Base-by-base conservation (phyloP, 2,329 filamentous ascomycete genomes). In the Mycosphaerelloides madeirae region DNA sequence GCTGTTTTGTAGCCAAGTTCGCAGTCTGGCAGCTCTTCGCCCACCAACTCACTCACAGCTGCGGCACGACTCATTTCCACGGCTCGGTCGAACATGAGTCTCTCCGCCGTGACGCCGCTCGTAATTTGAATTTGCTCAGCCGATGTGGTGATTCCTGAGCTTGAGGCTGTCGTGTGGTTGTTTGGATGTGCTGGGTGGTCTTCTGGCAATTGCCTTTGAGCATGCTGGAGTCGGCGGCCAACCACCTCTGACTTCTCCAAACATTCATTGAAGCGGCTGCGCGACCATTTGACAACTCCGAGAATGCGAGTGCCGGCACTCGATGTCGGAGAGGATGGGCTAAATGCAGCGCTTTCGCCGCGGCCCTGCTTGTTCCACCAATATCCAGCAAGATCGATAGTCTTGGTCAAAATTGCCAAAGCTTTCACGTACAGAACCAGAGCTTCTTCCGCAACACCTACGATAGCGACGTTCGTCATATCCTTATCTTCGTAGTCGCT, bases 381-480 rank as follows among this genome's bases (percentile, higher is more conserved):
- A 34, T 82, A 76, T 44, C 87, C 88, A 20, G 93, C 90, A 62
- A 95, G 87, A 63, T 97, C 90, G 84, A 97, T 97, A 15, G 89
- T 89, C 64, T 93, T 93, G 32, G 89, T 89, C 14, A 98, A 76
- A 41, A 97, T 78, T 3, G 87, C 84, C 25, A 98, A 75, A 1
- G 90, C 87, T 69, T 98, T 98, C 59, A 98, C 89, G 60, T 97
- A 98, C 6, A 98, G 77, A 3, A 98, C 91, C 49, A 98, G 71
- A 0, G 93, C 91, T 67, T 98, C 93, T 65, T 98, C 93, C 0
- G 90, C 94, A 3, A 98, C 77, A 2, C 84, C 80, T 11, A 97
- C 83, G 15, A 91, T 76, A 1, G 90, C 93, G 61, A 97, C 89
- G 1, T 84, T 72, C 0, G 93, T 96, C 42, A 98, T 76, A 3